Conservation (phyloP, 1,139 yeast genomes). For the Candida frijolesensis region DNA sequence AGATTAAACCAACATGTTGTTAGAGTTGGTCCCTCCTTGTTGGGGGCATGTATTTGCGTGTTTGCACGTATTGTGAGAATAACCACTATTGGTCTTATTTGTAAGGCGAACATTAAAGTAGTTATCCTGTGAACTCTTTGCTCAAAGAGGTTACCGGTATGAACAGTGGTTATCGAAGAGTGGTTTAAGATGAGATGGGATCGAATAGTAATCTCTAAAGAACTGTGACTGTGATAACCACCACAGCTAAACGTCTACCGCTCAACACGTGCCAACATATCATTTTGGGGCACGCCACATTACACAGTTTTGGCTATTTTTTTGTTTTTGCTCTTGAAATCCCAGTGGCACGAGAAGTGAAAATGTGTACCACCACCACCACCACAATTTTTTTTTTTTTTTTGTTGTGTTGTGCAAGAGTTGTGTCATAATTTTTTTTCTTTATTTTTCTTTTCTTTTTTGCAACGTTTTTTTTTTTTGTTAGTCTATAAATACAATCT, state of each 20-base stretch:
- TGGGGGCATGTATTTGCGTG: too few relatives aligned
- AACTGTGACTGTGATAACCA: not conserved
- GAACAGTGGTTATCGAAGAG: not conserved
- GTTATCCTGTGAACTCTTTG: not conserved
- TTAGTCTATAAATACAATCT: conserved; percentile 3
- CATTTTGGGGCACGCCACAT: conserved; percentile 1
- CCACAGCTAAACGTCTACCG: not conserved
- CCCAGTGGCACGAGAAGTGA: not conserved
- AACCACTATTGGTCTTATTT: not conserved
- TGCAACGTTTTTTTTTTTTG: conserved; percentile 3
- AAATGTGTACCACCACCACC: conserved; percentile 2
- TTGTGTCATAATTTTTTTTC: not conserved
- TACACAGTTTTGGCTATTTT: not conserved
- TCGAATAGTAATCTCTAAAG: not conserved
- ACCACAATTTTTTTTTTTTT: conserved; percentile 1
- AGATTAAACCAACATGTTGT: too few relatives aligned
- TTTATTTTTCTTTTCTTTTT: not conserved
- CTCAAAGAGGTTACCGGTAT: not conserved
- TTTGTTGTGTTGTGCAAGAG: not conserved
- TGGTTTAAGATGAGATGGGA: not conserved
- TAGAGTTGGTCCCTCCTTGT: too few relatives aligned
- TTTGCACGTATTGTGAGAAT: not conserved
- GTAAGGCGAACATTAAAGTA: not conserved
- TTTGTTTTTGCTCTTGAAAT: conserved; percentile 1
- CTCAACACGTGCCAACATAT: not conserved